Evolutionary conservation across 75 land plant genomes (phyloP), one percentile per base, ranked within the genome.

Genomic region (Pinus tabuliformis): DNA sequence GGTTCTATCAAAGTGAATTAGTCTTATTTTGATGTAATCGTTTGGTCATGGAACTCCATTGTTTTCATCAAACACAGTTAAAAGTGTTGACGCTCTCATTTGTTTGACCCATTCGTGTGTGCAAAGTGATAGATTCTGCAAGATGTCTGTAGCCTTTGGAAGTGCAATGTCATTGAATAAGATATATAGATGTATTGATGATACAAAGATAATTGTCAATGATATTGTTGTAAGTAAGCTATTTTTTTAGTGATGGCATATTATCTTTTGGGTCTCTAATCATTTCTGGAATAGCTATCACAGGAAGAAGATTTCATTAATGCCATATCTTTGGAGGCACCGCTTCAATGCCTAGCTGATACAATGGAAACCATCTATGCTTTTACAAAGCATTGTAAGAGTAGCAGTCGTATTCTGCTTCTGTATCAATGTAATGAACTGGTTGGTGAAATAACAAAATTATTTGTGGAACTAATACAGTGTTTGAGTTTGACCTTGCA

Each of bases 161-260:
- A 45, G 7, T 45, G 49, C 49, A 45, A 7, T 45, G 49, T 45
- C 49, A 45, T n/a, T 72, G 33, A 24, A 4, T 2, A 54, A 26
- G 13, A 52, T 72, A 18, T 22, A 39, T 52, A 72, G 6, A 22
- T 56, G 15, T 22, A 78, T 78, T 28, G 59, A 74, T 56, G 78
- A 78, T 11, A 73, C 61, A 73, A 78, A 73, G 78, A 22, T 11
- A 39, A 33, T 64, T 33, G 79, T 75, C 15, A 73, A 17, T 39
- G 33, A 78, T 13, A 73, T 78, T 54, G 22, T 16, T 28, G 61
- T 78, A 26, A n/a, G 74, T 30, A 73, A 78, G 75, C 79, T 28
- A 58, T 57, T 58, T 78, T 78, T 57, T 26, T 78, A 56, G 73
- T 72, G 76, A 49, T 58, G 79, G 77, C 77, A 36, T 78, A 72